These are phyloP conservation scores for Trebouxiophyceae sp. DNA, from an alignment of 163 green algal genomes.

Conservation along the genomic window DNA sequence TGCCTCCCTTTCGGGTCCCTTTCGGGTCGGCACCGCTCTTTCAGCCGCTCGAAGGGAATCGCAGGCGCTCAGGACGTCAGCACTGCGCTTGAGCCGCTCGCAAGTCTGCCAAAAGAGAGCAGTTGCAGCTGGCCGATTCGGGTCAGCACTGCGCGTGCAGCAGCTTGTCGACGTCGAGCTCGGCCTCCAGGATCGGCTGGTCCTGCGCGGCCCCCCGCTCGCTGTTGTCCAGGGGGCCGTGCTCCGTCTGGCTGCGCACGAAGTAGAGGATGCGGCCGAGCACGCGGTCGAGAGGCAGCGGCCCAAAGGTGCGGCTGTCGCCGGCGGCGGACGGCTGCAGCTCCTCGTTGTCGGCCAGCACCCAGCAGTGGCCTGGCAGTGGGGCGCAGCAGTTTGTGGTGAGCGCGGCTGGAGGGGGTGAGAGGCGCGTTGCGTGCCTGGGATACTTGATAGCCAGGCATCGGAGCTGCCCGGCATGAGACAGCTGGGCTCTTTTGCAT, in stretches of 20 bases:
- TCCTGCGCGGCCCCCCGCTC: conserved; percentile 37
- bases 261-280: conserved; percentile 61
- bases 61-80: too few relatives aligned
- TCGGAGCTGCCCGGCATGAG: not conserved
- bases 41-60: too few relatives aligned
- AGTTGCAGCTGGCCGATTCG: too few relatives aligned
- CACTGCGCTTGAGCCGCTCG: too few relatives aligned
- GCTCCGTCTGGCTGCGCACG: conserved; percentile 27
- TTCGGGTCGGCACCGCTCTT: too few relatives aligned
- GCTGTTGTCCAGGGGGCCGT: conserved; percentile 71
- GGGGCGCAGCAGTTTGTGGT: not conserved
- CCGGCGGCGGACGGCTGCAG: conserved; percentile 44
- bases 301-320: conserved; percentile 73
- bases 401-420: not conserved
- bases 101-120: too few relatives aligned
- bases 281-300: conserved; percentile 57
- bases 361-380: conserved; percentile 67
- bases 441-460: not conserved
- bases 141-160: not conserved
- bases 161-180: conserved; percentile 60
- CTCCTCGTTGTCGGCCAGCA: conserved; percentile 69
- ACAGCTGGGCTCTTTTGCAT: not conserved
- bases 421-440: not conserved
- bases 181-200: conserved; percentile 52
- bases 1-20: too few relatives aligned